These are phyloP conservation scores for Arachis stenosperma DNA, from an alignment of 306 rosid genomes.

Conservation along the genomic window DNA sequence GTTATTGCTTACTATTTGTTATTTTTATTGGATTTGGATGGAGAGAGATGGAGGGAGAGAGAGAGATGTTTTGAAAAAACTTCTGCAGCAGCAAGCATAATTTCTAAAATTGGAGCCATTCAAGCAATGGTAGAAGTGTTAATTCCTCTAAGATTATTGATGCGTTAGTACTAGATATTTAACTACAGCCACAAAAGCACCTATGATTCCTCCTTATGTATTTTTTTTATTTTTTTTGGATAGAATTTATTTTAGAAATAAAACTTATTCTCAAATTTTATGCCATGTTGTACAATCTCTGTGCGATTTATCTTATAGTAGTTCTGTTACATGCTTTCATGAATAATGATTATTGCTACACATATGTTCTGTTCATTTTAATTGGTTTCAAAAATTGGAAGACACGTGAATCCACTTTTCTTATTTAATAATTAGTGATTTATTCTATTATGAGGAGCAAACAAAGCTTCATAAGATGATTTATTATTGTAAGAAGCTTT, in stretches of 20 bases:
- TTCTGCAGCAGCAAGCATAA: slow-evolving; percentile 37
- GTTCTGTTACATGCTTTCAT: background rate
- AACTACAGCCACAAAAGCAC: background rate
- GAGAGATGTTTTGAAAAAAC: too few relatives aligned
- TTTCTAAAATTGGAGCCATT: slow-evolving; percentile 84
- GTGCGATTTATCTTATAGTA: background rate
- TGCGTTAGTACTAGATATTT: slow-evolving; percentile 47
- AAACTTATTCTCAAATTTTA: too few relatives aligned
- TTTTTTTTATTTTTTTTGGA: too few relatives aligned
- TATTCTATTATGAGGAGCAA: background rate
- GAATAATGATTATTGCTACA: background rate
- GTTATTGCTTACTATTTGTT: too few relatives aligned
- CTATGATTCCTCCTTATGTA: background rate
- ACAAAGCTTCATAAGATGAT: background rate
- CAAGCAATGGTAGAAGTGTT: slow-evolving; percentile 64
- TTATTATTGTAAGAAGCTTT: background rate
- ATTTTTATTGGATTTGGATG: too few relatives aligned
- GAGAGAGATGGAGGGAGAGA: too few relatives aligned
- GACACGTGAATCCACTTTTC: background rate
- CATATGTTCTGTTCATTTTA: background rate
- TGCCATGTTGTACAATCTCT: slow-evolving; percentile 16
- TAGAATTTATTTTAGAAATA: too few relatives aligned
- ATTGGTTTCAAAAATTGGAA: background rate
- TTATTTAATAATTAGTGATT: too few relatives aligned
- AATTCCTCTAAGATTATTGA: slow-evolving; percentile 52